Evolutionary conservation across 768 basidiomycete species (phyloP).

Genomic region (Atractiella rhizophila): DNA sequence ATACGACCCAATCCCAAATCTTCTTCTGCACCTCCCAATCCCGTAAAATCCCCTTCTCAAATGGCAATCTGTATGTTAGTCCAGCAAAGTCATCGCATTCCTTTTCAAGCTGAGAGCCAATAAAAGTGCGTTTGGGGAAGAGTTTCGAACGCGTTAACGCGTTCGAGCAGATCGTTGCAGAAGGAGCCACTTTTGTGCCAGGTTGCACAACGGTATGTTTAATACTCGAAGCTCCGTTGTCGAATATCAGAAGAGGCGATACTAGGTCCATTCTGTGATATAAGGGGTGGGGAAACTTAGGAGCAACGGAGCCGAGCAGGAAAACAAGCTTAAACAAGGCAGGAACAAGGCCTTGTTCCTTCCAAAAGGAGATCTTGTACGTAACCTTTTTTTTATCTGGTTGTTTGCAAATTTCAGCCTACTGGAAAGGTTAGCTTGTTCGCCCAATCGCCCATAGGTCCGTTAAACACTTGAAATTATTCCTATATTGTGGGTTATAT

Average conservation of each 20-base stretch:
- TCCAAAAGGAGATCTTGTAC: too few relatives aligned
- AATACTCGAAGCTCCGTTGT: constrained; percentile 65
- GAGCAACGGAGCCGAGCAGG: too few relatives aligned
- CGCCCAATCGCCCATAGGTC: too few relatives aligned
- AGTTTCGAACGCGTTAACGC: constrained; percentile 25
- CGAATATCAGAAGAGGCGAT: constrained; percentile 34
- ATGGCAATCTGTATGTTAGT: constrained; percentile 55
- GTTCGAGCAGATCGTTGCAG: background rate
- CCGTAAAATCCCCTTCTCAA: constrained; percentile 73
- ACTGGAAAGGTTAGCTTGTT: too few relatives aligned
- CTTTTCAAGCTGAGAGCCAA: constrained; percentile 53
- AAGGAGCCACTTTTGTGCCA: background rate
- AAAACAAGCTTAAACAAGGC: too few relatives aligned
- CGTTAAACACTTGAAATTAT: too few relatives aligned
- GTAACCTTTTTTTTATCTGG: too few relatives aligned
- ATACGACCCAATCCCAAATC: constrained; percentile 77
- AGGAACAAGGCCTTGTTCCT: too few relatives aligned
- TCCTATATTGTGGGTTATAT: too few relatives aligned
- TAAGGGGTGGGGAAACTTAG: too few relatives aligned
- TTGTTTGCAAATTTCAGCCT: too few relatives aligned
- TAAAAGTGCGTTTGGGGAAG: constrained; percentile 53
- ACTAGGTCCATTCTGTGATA: too few relatives aligned
- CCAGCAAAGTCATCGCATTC: constrained; percentile 54
- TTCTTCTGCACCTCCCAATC: constrained; percentile 93
- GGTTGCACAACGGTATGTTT: constrained; percentile 25